A percentile compares a stretch with the other conserved stretches of the same genome.
Conservation (phyloP, 2,329 filamentous ascomycete species). For the Arthroderma sp. region DNA sequence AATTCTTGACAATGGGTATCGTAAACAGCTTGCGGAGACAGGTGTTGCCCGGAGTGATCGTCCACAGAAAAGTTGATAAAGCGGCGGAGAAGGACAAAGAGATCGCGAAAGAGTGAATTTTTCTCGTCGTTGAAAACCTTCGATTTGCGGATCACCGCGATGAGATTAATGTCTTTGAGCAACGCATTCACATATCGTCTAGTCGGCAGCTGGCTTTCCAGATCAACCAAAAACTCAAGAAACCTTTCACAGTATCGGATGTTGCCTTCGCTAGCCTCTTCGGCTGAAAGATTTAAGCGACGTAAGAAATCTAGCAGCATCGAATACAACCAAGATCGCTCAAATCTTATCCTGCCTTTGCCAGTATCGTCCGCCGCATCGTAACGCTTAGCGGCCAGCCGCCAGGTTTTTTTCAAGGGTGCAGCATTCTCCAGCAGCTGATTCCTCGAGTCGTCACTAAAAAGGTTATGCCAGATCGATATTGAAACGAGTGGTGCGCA, state of each 20-base stretch:
- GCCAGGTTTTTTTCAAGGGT: slow-evolving; percentile 82
- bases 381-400: slow-evolving; percentile 70
- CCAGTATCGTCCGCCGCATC: slow-evolving; percentile 69
- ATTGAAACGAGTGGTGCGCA: slow-evolving; percentile 92
- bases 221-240: slow-evolving; percentile 74
- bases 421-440: slow-evolving; percentile 55
- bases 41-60: slow-evolving; percentile 71
- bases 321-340: slow-evolving; percentile 85
- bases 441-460: slow-evolving; percentile 62
- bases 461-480: slow-evolving; percentile 87
- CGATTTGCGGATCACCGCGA: slow-evolving; percentile 66
- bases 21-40: slow-evolving; percentile 59
- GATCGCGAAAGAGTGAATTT: slow-evolving; percentile 65
- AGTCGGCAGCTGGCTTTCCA: slow-evolving; percentile 88
- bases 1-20: slow-evolving; percentile 65
- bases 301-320: slow-evolving; percentile 71
- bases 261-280: slow-evolving; percentile 40
- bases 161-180: slow-evolving; percentile 69
- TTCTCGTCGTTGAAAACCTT: slow-evolving; percentile 62
- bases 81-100: slow-evolving; percentile 67
- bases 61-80: slow-evolving; percentile 83
- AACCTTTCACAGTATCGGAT: slow-evolving; percentile 84
- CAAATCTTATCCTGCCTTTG: slow-evolving; percentile 73
- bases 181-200: slow-evolving; percentile 85
- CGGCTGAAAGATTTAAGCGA: slow-evolving; percentile 44